These are phyloP conservation scores for Globisporangium uncinulatum DNA, from an alignment of 352 stramenopile genomes.

Conservation along the genomic window DNA sequence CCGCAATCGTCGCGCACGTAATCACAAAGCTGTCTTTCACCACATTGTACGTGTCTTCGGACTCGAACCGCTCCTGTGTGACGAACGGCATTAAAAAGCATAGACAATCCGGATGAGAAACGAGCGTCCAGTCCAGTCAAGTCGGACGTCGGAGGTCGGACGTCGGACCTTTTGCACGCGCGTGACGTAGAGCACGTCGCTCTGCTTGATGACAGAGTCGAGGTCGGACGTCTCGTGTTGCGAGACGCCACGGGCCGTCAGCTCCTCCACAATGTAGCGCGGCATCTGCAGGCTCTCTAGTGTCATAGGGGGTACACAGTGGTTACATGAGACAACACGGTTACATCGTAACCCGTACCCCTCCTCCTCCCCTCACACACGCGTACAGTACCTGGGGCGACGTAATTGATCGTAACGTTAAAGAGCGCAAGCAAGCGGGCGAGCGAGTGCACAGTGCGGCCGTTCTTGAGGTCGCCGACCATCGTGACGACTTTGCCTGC, in stretches of 20 bases:
- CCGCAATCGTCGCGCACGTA: constrained; percentile 55
- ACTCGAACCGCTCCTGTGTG: constrained; percentile 93
- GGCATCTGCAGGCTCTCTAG: constrained; percentile 79
- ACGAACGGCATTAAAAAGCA: not conserved
- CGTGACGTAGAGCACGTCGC: constrained; percentile 98
- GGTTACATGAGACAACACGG: not conserved
- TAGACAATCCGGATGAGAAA: not conserved
- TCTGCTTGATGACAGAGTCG: constrained; percentile 84
- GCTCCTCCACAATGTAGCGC: constrained; percentile 73
- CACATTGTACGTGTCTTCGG: constrained; percentile 90
- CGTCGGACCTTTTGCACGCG: constrained; percentile 89
- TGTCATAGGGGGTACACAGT: not conserved
- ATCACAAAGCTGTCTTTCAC: constrained; percentile 91
- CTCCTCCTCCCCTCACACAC: not conserved
- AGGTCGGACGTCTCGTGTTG: constrained; percentile 87
- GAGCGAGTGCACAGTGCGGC: constrained; percentile 97
- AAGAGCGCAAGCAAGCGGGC: constrained; percentile 93
- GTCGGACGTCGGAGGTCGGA: too few relatives aligned
- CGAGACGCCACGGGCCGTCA: constrained; percentile 56
- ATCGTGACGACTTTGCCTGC: constrained; percentile 92
- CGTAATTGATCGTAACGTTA: constrained; percentile 89
- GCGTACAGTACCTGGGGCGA: constrained; percentile 50
- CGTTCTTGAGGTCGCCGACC: constrained; percentile 98
- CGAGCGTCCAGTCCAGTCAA: not conserved
- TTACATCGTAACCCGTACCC: too few relatives aligned